Conservation (phyloP, 2,329 filamentous ascomycete species). For the Colletotrichum sp. region DNA sequence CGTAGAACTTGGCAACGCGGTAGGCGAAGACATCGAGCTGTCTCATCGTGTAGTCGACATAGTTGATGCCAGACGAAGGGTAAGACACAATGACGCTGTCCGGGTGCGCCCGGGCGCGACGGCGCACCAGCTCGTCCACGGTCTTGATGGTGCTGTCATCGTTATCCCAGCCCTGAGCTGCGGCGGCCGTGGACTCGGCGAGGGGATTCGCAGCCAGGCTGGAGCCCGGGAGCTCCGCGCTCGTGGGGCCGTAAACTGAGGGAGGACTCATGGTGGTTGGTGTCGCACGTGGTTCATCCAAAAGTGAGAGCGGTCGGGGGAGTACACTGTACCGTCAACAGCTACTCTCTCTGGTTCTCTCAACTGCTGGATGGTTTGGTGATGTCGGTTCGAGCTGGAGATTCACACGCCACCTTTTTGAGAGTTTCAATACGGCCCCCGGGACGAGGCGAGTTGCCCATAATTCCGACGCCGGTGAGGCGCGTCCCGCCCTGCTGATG, state of each 20-base stretch:
- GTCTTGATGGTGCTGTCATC: slow-evolving; percentile 28
- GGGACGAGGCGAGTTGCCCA: neutral
- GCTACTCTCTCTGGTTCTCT: neutral
- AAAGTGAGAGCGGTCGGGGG: neutral
- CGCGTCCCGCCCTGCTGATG: neutral
- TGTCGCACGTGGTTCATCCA: slow-evolving; percentile 4
- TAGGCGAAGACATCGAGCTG: slow-evolving; percentile 47
- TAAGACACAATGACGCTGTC: slow-evolving; percentile 44
- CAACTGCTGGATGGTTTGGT: neutral
- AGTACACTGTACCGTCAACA: neutral
- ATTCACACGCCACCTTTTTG: neutral
- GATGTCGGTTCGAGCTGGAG: neutral
- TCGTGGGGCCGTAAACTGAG: slow-evolving; percentile 20
- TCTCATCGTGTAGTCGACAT: slow-evolving; percentile 50
- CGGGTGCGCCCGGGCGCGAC: slow-evolving; percentile 30
- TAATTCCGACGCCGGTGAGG: slow-evolving; percentile 2
- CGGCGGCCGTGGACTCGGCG: neutral
- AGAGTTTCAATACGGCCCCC: neutral
- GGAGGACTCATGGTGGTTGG: slow-evolving; percentile 16
- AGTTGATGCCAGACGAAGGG: slow-evolving; percentile 45
- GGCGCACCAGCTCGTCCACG: slow-evolving; percentile 29
- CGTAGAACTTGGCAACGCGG: slow-evolving; percentile 30
- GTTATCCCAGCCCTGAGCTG: neutral
- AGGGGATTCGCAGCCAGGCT: neutral
- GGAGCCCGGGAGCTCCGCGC: slow-evolving; percentile 6